Evolutionary conservation across 1,284 basidiomycete genomes (phyloP).

Genomic region (Gomphus bonarii): DNA sequence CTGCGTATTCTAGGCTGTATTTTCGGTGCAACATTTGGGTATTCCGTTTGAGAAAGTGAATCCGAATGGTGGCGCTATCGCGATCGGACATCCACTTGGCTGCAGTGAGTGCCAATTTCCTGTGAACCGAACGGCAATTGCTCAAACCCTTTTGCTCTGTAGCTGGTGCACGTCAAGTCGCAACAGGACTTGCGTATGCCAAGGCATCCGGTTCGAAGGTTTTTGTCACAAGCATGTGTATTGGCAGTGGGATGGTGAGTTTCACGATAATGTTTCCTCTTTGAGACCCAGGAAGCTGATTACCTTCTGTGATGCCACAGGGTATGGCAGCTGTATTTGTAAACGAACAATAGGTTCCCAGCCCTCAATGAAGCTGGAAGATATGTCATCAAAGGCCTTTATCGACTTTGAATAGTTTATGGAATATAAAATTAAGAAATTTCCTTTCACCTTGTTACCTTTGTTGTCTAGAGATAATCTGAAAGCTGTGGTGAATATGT

Average conservation of each 20-base stretch:
- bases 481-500: no score
- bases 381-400: background rate
- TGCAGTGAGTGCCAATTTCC: slow-evolving; percentile 44
- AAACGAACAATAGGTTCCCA: slow-evolving; percentile 51
- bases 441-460: no score
- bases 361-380: background rate
- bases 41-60: slow-evolving; percentile 80
- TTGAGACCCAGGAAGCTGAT: background rate
- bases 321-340: slow-evolving; percentile 60
- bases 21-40: slow-evolving; percentile 66
- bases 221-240: slow-evolving; percentile 93
- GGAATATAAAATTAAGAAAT: no score
- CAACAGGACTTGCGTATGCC: slow-evolving; percentile 75
- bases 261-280: slow-evolving; percentile 25
- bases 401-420: background rate
- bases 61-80: slow-evolving; percentile 82
- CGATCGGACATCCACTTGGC: slow-evolving; percentile 78
- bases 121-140: background rate
- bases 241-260: slow-evolving; percentile 89
- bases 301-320: slow-evolving; percentile 12
- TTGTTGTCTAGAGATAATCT: no score
- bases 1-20: slow-evolving; percentile 60
- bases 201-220: slow-evolving; percentile 68
- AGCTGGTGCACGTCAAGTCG: slow-evolving; percentile 84
- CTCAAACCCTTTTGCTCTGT: slow-evolving; percentile 10